These are phyloP conservation scores for Leucocoprinus birnbaumii DNA, from an alignment of 768 basidiomycete genomes.

Conservation along the genomic window DNA sequence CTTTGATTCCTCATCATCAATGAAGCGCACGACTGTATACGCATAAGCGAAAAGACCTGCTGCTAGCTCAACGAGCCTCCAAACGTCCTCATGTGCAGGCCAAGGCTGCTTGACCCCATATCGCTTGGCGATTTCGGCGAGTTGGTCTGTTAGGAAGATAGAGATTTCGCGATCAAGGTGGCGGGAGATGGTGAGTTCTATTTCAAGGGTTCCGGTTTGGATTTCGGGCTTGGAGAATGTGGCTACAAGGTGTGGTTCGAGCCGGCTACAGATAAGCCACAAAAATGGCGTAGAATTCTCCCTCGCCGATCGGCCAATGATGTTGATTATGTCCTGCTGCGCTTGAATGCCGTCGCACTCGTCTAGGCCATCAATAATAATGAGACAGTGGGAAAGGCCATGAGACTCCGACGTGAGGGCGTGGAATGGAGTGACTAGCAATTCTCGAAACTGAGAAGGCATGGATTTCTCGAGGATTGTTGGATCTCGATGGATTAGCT, in stretches of 20 bases:
- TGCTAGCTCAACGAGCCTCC: constrained; percentile 16
- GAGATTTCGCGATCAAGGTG: no score
- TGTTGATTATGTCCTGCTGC: not conserved
- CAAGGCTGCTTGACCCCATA: constrained; percentile 13
- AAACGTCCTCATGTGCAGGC: constrained; percentile 14
- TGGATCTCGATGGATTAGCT: no score
- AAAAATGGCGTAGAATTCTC: constrained; percentile 12
- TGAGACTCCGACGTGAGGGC: no score
- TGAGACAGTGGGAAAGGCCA: no score
- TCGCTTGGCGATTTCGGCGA: no score
- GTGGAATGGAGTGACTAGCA: no score
- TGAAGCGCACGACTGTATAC: constrained; percentile 19
- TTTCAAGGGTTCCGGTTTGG: no score
- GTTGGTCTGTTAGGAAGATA: no score
- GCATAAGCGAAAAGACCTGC: constrained; percentile 24
- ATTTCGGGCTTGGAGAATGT: constrained; percentile 8
- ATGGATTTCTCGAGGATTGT: no score
- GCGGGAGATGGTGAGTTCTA: no score
- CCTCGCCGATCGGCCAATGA: not conserved
- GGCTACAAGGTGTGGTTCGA: constrained; percentile 19
- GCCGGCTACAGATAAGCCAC: constrained; percentile 24
- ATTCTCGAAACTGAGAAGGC: no score
- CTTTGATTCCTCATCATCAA: constrained; percentile 8
- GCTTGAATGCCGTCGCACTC: not conserved
- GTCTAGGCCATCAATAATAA: no score